Evolutionary conservation across 2,329 filamentous ascomycete species (phyloP).

Genomic region (Myriosclerotinia scirpicola): DNA sequence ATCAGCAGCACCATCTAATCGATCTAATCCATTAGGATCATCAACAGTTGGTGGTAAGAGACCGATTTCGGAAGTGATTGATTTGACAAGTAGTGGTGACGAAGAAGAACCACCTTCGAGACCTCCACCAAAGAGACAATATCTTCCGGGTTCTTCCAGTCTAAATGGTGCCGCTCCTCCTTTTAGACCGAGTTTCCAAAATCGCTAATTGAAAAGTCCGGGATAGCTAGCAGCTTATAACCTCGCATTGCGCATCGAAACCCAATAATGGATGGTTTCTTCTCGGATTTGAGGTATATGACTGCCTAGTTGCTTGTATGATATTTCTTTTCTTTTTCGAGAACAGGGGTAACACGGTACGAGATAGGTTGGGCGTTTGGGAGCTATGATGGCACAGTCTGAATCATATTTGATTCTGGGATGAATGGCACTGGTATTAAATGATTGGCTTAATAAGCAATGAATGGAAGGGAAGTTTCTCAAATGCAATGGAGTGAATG

Average conservation of each 20-base stretch:
- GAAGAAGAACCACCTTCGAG: constrained; percentile 48
- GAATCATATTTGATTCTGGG: constrained; percentile 5
- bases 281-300: not conserved
- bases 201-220: not conserved
- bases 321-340: constrained; percentile 11
- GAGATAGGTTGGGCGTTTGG: constrained; percentile 5
- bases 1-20: constrained; percentile 35
- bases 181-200: constrained; percentile 1
- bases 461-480: not conserved
- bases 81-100: constrained; percentile 54
- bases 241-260: not conserved
- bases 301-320: constrained; percentile 4
- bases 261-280: not conserved
- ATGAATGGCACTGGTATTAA: not conserved
- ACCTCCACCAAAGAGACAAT: constrained; percentile 39
- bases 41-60: constrained; percentile 43
- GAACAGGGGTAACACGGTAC: not conserved
- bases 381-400: not conserved
- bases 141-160: constrained; percentile 12
- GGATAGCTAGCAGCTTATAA: not conserved
- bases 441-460: constrained; percentile 1
- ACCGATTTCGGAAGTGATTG: constrained; percentile 51
- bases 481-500: not conserved
- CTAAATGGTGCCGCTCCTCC: constrained; percentile 1
- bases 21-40: constrained; percentile 12